Evolutionary conservation across 2,329 filamentous ascomycete genomes (phyloP).

Genomic region (Knufia fluminis): DNA sequence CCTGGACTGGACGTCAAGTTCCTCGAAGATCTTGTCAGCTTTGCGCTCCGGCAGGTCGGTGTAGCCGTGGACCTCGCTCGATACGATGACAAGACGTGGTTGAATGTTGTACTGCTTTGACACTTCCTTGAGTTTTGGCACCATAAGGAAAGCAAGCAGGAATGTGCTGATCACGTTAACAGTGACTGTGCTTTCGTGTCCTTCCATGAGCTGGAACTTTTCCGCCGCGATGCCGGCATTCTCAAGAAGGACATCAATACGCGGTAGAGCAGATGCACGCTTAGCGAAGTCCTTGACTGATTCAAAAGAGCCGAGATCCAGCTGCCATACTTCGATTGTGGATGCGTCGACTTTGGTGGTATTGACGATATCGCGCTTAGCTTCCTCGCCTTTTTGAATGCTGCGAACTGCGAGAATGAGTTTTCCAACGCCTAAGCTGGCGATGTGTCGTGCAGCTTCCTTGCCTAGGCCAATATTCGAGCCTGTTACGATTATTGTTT

Average conservation of each 20-base stretch:
- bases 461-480: slow-evolving; percentile 40
- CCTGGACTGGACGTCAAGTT: not conserved
- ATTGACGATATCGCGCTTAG: slow-evolving; percentile 32
- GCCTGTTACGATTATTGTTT: slow-evolving; percentile 41
- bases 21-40: slow-evolving; percentile 15
- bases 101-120: slow-evolving; percentile 13
- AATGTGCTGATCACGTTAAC: slow-evolving; percentile 25
- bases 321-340: slow-evolving; percentile 36
- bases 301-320: slow-evolving; percentile 35
- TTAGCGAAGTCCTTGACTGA: slow-evolving; percentile 31
- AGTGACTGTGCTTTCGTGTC: slow-evolving; percentile 23
- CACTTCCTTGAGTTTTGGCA: slow-evolving; percentile 21
- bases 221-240: slow-evolving; percentile 29
- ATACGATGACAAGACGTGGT: slow-evolving; percentile 21
- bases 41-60: slow-evolving; percentile 18
- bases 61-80: slow-evolving; percentile 20
- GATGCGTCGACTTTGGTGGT: slow-evolving; percentile 23
- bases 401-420: slow-evolving; percentile 40
- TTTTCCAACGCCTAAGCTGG: slow-evolving; percentile 31
- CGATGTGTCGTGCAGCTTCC: slow-evolving; percentile 38
- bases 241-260: slow-evolving; percentile 31
- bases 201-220: slow-evolving; percentile 13
- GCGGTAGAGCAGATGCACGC: slow-evolving; percentile 24
- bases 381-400: slow-evolving; percentile 36
- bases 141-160: slow-evolving; percentile 20